Base-by-base conservation (phyloP, 306 rosid genomes). In the Castanea sativa region DNA sequence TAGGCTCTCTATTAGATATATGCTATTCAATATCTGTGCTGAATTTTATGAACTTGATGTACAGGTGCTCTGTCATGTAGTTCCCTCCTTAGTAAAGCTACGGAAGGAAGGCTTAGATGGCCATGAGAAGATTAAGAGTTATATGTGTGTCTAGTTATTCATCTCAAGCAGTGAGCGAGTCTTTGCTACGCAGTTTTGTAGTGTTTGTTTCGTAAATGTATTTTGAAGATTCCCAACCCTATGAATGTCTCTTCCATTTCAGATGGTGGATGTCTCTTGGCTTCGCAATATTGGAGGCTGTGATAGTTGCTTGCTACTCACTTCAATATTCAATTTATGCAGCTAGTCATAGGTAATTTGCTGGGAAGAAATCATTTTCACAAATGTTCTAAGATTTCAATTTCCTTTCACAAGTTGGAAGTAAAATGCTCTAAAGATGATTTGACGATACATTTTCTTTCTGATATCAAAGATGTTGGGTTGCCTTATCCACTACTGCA, bases 261-360 rank as follows among this genome's bases (percentile, higher is more conserved):
- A 95, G 99, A 88, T 95, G 99, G 99, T 95, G 98, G 99, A 87
- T 95, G 91, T 93, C 99, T 23, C 83, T 95, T 38, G 99, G 98
- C 81, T 95, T 95, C 88, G 98, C 99, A 69, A 88, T 91, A 75
- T 20, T 93, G 86, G 99, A 93, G 87, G 98, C 92, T 80, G 64
- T 93, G 79, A 83, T 91, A 85, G 85, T 95, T 58, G 29, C 98
- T 78, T 91, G 97, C 74, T 90, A 95, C 91, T 93, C 99, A 30
- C 97, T 95, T 88, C 98, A 91, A 32, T 93, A 93, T 85, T 95
- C 99, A 77, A 86, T 95, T 81, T 91, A 90, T 45, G 94, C 90
- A 20, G 89, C 93, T 52, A 88, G 85, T 78, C 84, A 91, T 75
- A 87, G 98, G 99, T 95, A 89, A 83, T 73, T n/a, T 83, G 55